Evolutionary conservation across 2,329 filamentous ascomycete species (phyloP), one percentile per base, ranked within the genome.

Genomic region (Arthrocladium fulminans): DNA sequence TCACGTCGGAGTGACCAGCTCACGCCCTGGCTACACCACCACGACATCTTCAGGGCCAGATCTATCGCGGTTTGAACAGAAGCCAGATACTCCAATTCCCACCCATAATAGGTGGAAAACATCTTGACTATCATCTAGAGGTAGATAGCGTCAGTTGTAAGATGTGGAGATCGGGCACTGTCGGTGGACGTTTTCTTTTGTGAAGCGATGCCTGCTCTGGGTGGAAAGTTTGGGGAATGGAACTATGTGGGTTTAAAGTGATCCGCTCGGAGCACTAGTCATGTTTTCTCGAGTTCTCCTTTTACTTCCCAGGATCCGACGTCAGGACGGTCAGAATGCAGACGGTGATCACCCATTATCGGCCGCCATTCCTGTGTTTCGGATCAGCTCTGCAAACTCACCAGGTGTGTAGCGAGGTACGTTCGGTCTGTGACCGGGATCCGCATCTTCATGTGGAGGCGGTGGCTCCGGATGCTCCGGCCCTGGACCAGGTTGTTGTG

Each of bases 311-410:
- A 13, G 27, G 27, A 29, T 7, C 27, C 27, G 27, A 29, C 13
- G 32, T 44, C 41, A 44, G 17, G 41, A 15, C 41, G 41, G 15
- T 20, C 25, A 24, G 13, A n/a, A 24, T n/a, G 41, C 25, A 19
- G 41, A 19, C 13, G 41, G 15, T 10, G 10, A 4, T n/a, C 41
- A 27, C 13, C 9, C 7, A 12, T 44, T 19, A 17, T 32, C 24
- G 13, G 3, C 24, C 10, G 13, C 13, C 22, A 44, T 9, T 19
- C 24, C 44, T 5, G 44, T 47, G 6, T 24, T 25, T 3, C 44
- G 44, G 27, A 47, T 29, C 32, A 47, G 34, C 8, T 47, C 44
- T 15, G 44, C 34, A 7, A 47, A 23, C 29, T 47, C 44, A 17
- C 39, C 44, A 10, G 27, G 32, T 24, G 44, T 25, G 20, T 38